Evolutionary conservation across 2,329 filamentous ascomycete species (phyloP).

Genomic region (Aspergillus ochraceoroseus): DNA sequence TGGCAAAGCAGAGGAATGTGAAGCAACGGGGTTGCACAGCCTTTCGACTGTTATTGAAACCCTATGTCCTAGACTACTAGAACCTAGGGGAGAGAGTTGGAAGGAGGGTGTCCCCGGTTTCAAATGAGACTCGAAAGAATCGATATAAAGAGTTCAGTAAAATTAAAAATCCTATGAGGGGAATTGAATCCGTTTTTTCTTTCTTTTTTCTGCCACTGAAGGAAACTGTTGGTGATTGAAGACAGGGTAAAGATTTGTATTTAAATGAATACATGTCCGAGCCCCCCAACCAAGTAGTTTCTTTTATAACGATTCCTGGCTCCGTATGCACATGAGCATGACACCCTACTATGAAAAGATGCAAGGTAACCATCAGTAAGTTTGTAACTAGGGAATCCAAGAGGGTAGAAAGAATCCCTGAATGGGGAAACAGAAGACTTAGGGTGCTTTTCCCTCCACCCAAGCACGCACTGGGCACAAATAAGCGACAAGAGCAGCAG

Average conservation of each 20-base stretch:
- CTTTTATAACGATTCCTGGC: slow-evolving; percentile 12
- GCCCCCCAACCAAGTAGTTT: background rate
- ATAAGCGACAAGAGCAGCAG: background rate
- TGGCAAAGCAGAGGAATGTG: too few species aligned
- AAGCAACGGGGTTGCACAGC: too few species aligned
- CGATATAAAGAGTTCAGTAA: too few species aligned
- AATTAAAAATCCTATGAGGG: too few species aligned
- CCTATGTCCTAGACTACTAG: too few species aligned
- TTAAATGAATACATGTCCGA: slow-evolving; percentile 7
- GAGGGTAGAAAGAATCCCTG: slow-evolving; percentile 26
- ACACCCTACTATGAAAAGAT: slow-evolving; percentile 16
- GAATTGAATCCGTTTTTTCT: too few species aligned
- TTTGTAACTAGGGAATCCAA: slow-evolving; percentile 15
- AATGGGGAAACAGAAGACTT: slow-evolving; percentile 8
- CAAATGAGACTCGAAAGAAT: too few species aligned
- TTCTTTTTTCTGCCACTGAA: too few species aligned
- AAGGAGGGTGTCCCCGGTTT: too few species aligned
- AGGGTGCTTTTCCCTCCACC: slow-evolving; percentile 6
- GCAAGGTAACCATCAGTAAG: slow-evolving; percentile 21
- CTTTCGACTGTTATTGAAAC: too few species aligned
- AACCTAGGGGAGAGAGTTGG: too few species aligned
- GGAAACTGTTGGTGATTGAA: too few species aligned
- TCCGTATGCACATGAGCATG: slow-evolving; percentile 30
- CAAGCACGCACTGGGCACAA: background rate
- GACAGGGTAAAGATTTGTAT: slow-evolving; percentile 9